Evolutionary conservation across 768 basidiomycete species (phyloP), one percentile per base, ranked within the genome.

Genomic region (Tubosaeta brunneosetosa): DNA sequence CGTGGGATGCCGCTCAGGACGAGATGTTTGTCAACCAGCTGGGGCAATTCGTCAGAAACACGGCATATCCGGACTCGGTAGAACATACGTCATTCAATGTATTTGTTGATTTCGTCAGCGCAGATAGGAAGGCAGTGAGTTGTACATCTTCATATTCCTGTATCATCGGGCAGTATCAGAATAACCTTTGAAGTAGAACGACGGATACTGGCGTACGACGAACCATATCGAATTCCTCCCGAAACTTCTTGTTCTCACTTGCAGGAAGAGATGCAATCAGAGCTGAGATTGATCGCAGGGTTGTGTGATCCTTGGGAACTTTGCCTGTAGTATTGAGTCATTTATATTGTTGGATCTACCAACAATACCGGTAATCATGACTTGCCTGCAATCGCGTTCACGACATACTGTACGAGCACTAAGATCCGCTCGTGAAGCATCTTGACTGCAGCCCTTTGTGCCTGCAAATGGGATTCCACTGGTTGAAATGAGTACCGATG

Each of bases 91-190:
- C 92, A 66, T 94, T 97, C 52, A 97, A 70, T 10, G 86, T 81
- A 58, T 86, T 86, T 14, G 94, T 79, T 29, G 90, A 88, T 70
- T 94, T 94, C 7, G 94, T 97, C 53, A 99, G 70, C 13, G 85
- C 82, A 1, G 92, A 85, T 12, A 99, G 75, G 70, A 91, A 91
- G 9, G 88, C 85, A 1, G 93, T 97, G 27, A 99, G 74, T 55
- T 97, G 92, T 14, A 95, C 93, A 66, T 99, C 94, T 62, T 88
- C 88, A 69, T 94, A 92, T 81, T 99, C 95, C 93, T 97, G 60
- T 32, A 32, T 33, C 32, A 27, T 47, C 31, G 36, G 52, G 45
- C 8, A 22, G 22, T 31, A 47, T 32, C 44, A 56, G 43, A 44
- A 52, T 13, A 40, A 32, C 32, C 38, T 37, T 40, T 34, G 7